Conservation (phyloP, 345 rosid genomes). For the Eucalyptus sp. region DNA sequence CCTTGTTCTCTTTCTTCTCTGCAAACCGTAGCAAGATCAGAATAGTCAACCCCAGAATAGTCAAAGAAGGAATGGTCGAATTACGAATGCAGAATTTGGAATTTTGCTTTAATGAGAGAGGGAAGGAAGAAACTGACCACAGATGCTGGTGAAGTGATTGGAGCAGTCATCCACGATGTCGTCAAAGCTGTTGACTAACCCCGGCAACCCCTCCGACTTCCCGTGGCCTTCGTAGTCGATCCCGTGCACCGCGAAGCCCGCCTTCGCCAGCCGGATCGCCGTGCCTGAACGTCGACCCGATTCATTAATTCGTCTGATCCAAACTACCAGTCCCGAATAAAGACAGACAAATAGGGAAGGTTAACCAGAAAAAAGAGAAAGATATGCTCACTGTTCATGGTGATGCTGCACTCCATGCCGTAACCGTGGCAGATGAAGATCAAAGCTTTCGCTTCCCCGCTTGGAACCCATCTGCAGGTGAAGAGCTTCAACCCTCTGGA, state of each 20-base stretch:
- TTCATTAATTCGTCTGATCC: neutral
- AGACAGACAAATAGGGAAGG: neutral
- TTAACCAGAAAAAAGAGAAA: neutral
- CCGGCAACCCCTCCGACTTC: conserved; percentile 52
- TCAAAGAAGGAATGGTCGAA: neutral
- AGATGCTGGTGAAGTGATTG: conserved; percentile 37
- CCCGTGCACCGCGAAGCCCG: conserved; percentile 61
- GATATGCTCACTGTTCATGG: conserved; percentile 61
- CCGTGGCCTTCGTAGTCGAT: conserved; percentile 94
- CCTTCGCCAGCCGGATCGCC: conserved; percentile 44
- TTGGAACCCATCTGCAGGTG: conserved; percentile 73
- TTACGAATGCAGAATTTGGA: neutral
- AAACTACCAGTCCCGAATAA: too few relatives aligned
- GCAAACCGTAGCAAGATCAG: neutral
- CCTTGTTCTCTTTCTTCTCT: conserved; percentile 52
- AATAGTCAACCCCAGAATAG: neutral
- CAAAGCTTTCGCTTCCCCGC: conserved; percentile 55
- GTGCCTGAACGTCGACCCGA: conserved; percentile 30
- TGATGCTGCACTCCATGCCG: conserved; percentile 91
- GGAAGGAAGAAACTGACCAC: conserved; percentile 22
- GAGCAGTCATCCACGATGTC: conserved; percentile 49
- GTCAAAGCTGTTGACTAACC: conserved; percentile 39
- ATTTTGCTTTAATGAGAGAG: neutral
- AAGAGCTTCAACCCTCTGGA: conserved; percentile 57
- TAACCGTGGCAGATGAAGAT: conserved; percentile 86